Percentiles rank a stretch among this genome's conserved stretches.
phyloP scores from a whole-genome alignment of 2,329 filamentous ascomycete genomes.

The Chaetomiaceae sp. region DNA sequence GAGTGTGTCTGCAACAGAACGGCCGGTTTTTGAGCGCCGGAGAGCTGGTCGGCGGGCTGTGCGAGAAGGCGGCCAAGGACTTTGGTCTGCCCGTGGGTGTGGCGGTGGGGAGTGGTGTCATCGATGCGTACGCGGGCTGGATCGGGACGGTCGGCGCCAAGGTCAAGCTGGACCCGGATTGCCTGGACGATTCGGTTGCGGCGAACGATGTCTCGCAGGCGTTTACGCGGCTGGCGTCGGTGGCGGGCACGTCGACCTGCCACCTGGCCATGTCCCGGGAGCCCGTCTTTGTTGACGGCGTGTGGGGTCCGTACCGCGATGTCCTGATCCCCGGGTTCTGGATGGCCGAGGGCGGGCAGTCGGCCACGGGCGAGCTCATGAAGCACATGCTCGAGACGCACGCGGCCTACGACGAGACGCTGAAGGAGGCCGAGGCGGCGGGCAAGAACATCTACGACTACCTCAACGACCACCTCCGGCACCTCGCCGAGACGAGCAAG shows the following conservation, averaged over 20 bases:
- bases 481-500: constrained; percentile 62
- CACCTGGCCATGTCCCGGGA: constrained; percentile 93
- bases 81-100: constrained; percentile 83
- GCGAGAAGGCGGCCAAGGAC: constrained; percentile 74
- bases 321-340: constrained; percentile 88
- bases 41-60: constrained; percentile 80
- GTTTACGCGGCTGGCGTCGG: constrained; percentile 86
- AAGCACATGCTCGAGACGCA: constrained; percentile 95
- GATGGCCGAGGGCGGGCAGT: constrained; percentile 97
- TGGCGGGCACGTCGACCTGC: constrained; percentile 95
- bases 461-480: constrained; percentile 78
- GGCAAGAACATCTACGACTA: constrained; percentile 93
- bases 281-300: constrained; percentile 87
- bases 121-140: constrained; percentile 98
- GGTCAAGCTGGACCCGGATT: constrained; percentile 66
- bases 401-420: constrained; percentile 77
- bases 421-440: constrained; percentile 72
- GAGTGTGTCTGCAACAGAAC: constrained; percentile 55
- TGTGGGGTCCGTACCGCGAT: constrained; percentile 96
- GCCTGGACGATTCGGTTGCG: constrained; percentile 61
- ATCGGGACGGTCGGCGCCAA: constrained; percentile 98
- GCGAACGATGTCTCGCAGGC: constrained; percentile 88
- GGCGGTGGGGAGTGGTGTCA: constrained; percentile 91
- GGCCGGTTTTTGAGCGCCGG: constrained; percentile 87
- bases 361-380: constrained; percentile 88